A percentile compares a stretch with the other conserved stretches of the same genome.
Conservation (phyloP, 768 basidiomycete species). For the Fomitopsis serialis region DNA sequence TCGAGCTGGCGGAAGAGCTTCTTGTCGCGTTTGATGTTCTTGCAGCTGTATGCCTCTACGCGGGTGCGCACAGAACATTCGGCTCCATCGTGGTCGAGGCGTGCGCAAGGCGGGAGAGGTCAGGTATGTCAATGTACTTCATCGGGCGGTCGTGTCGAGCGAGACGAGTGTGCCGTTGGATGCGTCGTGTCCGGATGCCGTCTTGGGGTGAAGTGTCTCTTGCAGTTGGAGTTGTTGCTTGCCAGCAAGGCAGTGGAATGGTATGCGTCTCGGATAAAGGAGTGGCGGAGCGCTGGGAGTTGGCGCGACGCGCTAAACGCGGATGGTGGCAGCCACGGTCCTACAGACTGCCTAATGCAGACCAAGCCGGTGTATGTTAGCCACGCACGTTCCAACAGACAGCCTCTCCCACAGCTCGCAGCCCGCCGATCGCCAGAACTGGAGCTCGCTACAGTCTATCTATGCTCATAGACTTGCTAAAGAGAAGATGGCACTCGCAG, state of each 20-base stretch:
- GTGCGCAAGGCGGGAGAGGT: constrained; percentile 71
- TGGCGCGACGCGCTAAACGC: not conserved
- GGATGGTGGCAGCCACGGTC: not conserved
- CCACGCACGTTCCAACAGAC: not conserved
- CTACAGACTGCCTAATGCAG: not conserved
- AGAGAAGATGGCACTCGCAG: too few species aligned
- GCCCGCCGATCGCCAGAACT: too few species aligned
- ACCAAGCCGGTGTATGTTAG: not conserved
- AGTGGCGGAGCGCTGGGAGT: not conserved
- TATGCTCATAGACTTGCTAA: too few species aligned
- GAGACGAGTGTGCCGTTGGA: not conserved
- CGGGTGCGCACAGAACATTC: constrained; percentile 88
- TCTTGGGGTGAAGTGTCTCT: not conserved
- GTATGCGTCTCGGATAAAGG: not conserved
- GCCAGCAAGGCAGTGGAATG: not conserved
- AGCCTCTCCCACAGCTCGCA: not conserved
- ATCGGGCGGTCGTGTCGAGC: constrained; percentile 32
- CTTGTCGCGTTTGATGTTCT: constrained; percentile 96
- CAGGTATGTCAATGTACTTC: constrained; percentile 89
- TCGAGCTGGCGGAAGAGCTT: constrained; percentile 93
- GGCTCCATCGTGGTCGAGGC: constrained; percentile 79
- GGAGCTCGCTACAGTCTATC: too few species aligned
- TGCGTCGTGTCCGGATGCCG: not conserved
- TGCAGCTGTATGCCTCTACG: constrained; percentile 96
- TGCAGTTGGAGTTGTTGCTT: not conserved